Base-by-base conservation (phyloP, 1,284 basidiomycete species). In the Melanopsichium pennsylvanicum region DNA sequence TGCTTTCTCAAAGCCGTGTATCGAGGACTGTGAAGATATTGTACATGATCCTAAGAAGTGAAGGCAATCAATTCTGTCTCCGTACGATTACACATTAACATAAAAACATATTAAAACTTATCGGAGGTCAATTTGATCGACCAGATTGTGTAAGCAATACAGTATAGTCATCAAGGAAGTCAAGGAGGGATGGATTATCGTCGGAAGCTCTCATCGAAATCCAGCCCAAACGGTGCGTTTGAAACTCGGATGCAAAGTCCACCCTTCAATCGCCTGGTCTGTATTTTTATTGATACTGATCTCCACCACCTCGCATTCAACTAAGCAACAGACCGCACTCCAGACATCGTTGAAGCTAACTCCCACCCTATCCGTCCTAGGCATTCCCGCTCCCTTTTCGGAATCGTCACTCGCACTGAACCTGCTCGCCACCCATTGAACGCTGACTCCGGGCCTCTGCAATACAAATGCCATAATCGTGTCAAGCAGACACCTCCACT, bases 401-500 rank as follows among this genome's bases (percentile, higher is more conserved):
- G 21, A 11, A 6, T 32, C 41, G 11, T 25, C 21, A 0, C 4
- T 34, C 3, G 12, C 16, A 22, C 29, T 31, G 47, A 69, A 60
- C 2, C 50, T n/a, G 10, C 34, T 23, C 5, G 50, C 34, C 2
- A 69, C 21, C 23, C 22, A 35, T 2, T 2, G 36, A 13, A 69
- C 5, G 12, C 21, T 42, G 12, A 56, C 15, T 7, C 59, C 66
- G 0, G 66, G 66, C 4, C 60, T 36, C 12, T 50, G 44, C 11
- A 51, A 16, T 9, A 18, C 26, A 5, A 47, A 16, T 8, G 35
- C 27, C 0, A 55, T 38, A 15, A 60, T 1, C 1, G 45, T 40
- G 6, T 60, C 52, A 4, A 70, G 45, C 9, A 57, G 32, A 5
- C 29, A 3, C 2, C 46, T 12, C 67, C 60, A 70, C 10, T 16